Evolutionary conservation across 208 protist genomes (phyloP).

Genomic region (Wallacemonas sp.): DNA sequence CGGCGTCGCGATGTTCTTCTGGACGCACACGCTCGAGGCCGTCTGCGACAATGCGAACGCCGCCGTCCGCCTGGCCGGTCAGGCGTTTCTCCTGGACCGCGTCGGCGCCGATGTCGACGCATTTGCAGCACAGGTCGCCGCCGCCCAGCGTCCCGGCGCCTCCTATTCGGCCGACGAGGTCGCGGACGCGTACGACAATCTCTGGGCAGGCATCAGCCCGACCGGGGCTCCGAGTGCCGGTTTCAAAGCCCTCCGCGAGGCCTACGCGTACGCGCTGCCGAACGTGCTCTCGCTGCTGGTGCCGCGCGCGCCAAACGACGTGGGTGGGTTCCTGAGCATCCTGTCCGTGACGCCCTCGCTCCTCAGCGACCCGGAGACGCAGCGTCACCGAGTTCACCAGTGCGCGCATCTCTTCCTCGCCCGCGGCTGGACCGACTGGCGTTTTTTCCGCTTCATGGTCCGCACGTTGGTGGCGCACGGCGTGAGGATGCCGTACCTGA

Average conservation of each 20-base stretch:
- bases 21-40: constrained; percentile 6
- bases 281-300: constrained; percentile 11
- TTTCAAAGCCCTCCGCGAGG: neutral
- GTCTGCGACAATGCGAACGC: constrained; percentile 11
- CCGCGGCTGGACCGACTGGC: constrained; percentile 11
- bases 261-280: constrained; percentile 13
- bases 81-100: neutral
- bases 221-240: neutral
- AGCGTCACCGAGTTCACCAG: neutral
- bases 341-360: constrained; percentile 4
- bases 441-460: constrained; percentile 13
- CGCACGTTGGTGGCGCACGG: neutral
- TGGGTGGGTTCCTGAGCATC: constrained; percentile 1
- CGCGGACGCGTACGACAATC: neutral
- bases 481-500: constrained; percentile 9
- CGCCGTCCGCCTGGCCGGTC: neutral
- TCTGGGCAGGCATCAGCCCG: neutral
- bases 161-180: neutral
- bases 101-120: neutral
- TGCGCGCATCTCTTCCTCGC: constrained; percentile 13
- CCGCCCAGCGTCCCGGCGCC: neutral
- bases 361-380: neutral
- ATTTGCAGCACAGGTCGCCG: neutral
- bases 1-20: constrained; percentile 2
- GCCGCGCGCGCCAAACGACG: neutral